Evolutionary conservation across 2,329 filamentous ascomycete species (phyloP), one percentile per base, ranked within the genome.

Genomic region (Colletotrichum horii): DNA sequence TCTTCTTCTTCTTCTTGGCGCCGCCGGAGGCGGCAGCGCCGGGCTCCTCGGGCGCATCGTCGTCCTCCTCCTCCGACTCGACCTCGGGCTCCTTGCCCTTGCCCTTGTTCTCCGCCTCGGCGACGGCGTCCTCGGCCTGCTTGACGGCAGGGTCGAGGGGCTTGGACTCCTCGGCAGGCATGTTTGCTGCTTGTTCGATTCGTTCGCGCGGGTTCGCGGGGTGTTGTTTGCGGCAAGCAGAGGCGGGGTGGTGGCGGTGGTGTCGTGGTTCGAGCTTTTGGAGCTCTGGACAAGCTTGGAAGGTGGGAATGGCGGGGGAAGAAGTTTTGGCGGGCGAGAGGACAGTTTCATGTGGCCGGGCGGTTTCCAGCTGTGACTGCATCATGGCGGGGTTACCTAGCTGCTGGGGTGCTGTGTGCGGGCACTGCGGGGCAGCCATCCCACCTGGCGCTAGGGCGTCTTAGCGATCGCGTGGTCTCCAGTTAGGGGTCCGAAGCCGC

Each of bases 91-190:
- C 85, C 74, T 84, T 83, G 73, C 87, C 84, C 80, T 88, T 88
- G 80, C 83, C 83, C 78, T 82, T 83, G 77, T 78, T 83, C 77
- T 78, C 77, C 79, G 81, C 79, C 66, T 81, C 79, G 75, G 83
- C 79, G 36, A 81, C 81, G 74, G 88, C 85, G 78, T 87, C 84
- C 19, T 84, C 82, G 64, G 86, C 85, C 78, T 89, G 85, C 78
- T 89, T 87, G 80, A 88, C 87, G 78, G 85, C 83, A 78, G 87
- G 85, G 76, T 93, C 91, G 76, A 89, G 87, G 72, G 89, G 87
- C 80, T 94, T 94, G 60, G 92, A 93, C 82, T 93, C 90, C 83
- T 93, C 89, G 62, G 87, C 82, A 80, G 90, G 86, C 86, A 89
- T 89, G 36, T 43, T 74, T 52, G 15, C 12, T 26, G 66, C 32